Conservation (phyloP, 441 rosid species). For the Euphorbia celastroides region DNA sequence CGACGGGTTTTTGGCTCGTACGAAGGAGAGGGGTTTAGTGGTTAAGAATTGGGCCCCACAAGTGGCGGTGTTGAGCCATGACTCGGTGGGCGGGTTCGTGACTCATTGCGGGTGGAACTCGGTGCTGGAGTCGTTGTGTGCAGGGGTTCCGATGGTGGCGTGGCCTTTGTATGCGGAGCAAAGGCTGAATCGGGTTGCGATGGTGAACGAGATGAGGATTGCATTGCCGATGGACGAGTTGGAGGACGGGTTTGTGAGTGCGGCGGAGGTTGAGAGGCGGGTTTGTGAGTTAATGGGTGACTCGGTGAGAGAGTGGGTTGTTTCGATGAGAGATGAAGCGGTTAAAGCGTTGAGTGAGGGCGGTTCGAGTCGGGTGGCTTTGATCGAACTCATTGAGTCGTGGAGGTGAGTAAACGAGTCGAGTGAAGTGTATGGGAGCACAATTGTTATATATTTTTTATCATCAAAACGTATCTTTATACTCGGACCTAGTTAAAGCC, state of each 20-base stretch:
- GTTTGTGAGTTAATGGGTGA: slow-evolving; percentile 33
- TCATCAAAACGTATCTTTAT: too few relatives aligned
- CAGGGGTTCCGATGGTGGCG: slow-evolving; percentile 38
- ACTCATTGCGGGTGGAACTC: slow-evolving; percentile 40
- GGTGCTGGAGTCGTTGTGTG: slow-evolving; percentile 26
- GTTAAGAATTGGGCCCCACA: slow-evolving; percentile 40
- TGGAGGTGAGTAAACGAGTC: slow-evolving; percentile 12
- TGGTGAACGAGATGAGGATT: slow-evolving; percentile 39
- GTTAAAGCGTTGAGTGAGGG: slow-evolving; percentile 4
- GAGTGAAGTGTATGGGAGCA: too few relatives aligned
- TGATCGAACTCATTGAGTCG: slow-evolving; percentile 9
- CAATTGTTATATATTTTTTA: too few relatives aligned
- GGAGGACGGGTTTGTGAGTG: slow-evolving; percentile 25
- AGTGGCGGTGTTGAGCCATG: slow-evolving; percentile 24
- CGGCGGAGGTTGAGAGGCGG: slow-evolving; percentile 33
- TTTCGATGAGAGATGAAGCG: slow-evolving; percentile 13
- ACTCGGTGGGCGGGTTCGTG: slow-evolving; percentile 37
- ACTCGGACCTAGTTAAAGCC: too few relatives aligned
- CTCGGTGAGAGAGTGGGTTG: slow-evolving; percentile 6
- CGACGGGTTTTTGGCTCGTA: slow-evolving; percentile 31
- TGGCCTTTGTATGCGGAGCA: slow-evolving; percentile 39
- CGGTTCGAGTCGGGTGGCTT: slow-evolving; percentile 13
- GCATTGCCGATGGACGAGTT: slow-evolving; percentile 26
- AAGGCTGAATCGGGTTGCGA: slow-evolving; percentile 19
- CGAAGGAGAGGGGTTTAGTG: slow-evolving; percentile 24